These are phyloP conservation scores for Fraxinus dipetala DNA, from an alignment of 305 asterid species.

Conservation along the genomic window DNA sequence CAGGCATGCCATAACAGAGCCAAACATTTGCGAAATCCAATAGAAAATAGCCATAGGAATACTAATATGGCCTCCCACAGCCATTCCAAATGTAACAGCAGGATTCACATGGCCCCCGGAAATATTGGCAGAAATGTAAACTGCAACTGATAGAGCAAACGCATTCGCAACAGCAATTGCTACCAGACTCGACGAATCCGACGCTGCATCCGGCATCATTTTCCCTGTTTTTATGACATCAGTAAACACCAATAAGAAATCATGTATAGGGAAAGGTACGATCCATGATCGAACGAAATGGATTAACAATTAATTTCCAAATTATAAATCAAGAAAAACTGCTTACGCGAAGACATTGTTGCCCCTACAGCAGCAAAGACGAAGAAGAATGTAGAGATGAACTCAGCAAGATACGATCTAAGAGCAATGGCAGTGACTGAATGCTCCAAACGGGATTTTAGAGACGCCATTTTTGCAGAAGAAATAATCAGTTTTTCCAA, in stretches of 20 bases:
- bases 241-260: neutral
- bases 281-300: neutral
- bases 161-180: slow-evolving; percentile 35
- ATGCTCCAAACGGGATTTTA: slow-evolving; percentile 34
- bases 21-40: slow-evolving; percentile 42
- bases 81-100: slow-evolving; percentile 46
- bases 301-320: neutral
- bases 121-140: slow-evolving; percentile 30
- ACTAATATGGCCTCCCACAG: slow-evolving; percentile 42
- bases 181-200: slow-evolving; percentile 32
- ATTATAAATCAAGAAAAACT: neutral
- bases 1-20: slow-evolving; percentile 41
- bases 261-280: neutral
- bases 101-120: slow-evolving; percentile 49
- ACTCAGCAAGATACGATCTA: slow-evolving; percentile 44
- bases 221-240: slow-evolving; percentile 21
- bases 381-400: slow-evolving; percentile 41
- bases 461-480: slow-evolving; percentile 31
- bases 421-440: slow-evolving; percentile 35
- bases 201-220: slow-evolving; percentile 27
- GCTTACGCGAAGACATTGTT: slow-evolving; percentile 32
- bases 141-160: slow-evolving; percentile 36
- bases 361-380: slow-evolving; percentile 41
- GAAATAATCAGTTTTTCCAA: neutral
- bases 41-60: slow-evolving; percentile 36